Evolutionary conservation across 257 asterid species (phyloP).

Genomic region (Oldenlandia corymbosa): DNA sequence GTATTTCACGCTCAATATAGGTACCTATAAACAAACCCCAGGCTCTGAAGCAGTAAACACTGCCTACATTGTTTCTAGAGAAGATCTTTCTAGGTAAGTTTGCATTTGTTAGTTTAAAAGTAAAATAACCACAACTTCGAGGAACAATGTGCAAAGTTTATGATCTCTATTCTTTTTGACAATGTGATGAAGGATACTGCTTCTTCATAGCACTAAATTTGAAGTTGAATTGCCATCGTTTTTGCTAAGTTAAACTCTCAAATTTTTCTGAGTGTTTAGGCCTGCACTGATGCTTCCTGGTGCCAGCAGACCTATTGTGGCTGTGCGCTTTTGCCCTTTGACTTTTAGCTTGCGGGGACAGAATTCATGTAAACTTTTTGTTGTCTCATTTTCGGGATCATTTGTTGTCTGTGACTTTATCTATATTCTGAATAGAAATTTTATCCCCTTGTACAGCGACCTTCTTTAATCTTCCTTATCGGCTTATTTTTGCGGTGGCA

Average conservation of each 20-base stretch:
- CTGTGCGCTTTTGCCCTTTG: conserved; percentile 91
- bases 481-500: conserved; percentile 90
- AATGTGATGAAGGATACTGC: too few relatives aligned
- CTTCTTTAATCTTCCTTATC: conserved; percentile 78
- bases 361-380: conserved; percentile 44
- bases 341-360: conserved; percentile 59
- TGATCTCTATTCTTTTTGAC: too few relatives aligned
- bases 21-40: conserved; percentile 65
- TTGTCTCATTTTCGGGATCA: conserved; percentile 3
- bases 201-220: not conserved
- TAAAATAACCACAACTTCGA: not conserved
- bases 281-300: conserved; percentile 98
- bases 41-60: conserved; percentile 68
- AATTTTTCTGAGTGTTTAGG: conserved; percentile 40
- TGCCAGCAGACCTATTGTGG: conserved; percentile 91
- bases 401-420: not conserved
- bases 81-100: conserved; percentile 87
- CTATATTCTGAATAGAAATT: conserved; percentile 19
- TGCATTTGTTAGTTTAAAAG: not conserved
- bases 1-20: conserved; percentile 32
- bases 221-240: not conserved
- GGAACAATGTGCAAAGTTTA: not conserved
- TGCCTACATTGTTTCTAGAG: conserved; percentile 79
- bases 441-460: conserved; percentile 53
- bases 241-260: conserved; percentile 8